Evolutionary conservation across 2,329 filamentous ascomycete genomes (phyloP), one percentile per base, ranked within the genome.

Genomic region (Gyromitra esculenta): DNA sequence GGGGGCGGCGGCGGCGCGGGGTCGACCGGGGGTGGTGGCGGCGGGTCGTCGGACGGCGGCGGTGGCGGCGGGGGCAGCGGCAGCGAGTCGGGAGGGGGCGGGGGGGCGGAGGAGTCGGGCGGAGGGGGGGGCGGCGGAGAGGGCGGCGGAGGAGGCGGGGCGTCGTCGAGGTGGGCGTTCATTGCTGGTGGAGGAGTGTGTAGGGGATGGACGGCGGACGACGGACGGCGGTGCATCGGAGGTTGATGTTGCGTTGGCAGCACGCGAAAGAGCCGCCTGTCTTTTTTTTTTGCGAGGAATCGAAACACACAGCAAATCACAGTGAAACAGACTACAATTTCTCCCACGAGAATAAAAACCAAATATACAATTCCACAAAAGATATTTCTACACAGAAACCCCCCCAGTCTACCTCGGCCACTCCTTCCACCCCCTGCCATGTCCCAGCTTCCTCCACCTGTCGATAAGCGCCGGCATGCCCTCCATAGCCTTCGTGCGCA

Each of bases 391-490:
- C 41, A 70, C 66, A 70, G 13, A 13, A 39, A 15, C 45, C 1
- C 39, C 15, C 43, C 35, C 5, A 43, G 15, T 74, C 63, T 81
- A 85, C 83, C 87, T 91, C 80, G 91, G 91, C 87, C 89, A 92
- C 83, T 91, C 90, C 86, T 90, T 91, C 90, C 90, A 92, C 57
- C 90, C 90, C 83, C 90, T 86, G 81, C 91, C 91, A 83, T 92
- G 91, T 79, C 91, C 91, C 85, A 86, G 87, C 88, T 91, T 90
- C 85, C 97, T 97, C 96, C 95, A 99, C 84, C 92, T 87, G 84
- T 91, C 89, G 83, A 99, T 92, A 86, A 98, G 89, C 82, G 91
- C 89, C 79, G 95, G 94, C 96, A 99, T 99, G 76, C 91, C 90
- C 86, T 96, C 84, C 93, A 98, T 97, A 76, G 96, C 96, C 84